A percentile compares a stretch with the other conserved stretches of the same genome.
Conservation (phyloP, 2,329 filamentous ascomycete genomes). For the Hypoxylon sp. region DNA sequence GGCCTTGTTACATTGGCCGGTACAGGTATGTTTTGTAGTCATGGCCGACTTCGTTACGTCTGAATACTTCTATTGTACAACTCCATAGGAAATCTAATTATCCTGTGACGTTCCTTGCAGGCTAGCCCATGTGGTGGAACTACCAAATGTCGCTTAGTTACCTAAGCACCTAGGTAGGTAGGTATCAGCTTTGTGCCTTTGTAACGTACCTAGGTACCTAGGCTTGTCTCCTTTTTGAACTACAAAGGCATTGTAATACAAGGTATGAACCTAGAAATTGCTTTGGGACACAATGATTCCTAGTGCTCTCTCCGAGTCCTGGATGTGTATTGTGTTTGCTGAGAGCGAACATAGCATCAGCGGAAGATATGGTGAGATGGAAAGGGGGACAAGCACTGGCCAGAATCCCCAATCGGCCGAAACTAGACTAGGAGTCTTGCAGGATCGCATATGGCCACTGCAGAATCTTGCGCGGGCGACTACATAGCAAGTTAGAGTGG, state of each 20-base stretch:
- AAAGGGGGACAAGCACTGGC: background rate
- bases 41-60: background rate
- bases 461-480: background rate
- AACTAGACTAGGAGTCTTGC: background rate
- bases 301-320: background rate
- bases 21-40: background rate
- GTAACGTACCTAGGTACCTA: no score
- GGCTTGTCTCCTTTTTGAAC: background rate
- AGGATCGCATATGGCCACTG: slow-evolving; percentile 1
- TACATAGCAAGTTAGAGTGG: background rate
- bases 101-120: background rate
- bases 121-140: background rate
- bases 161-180: background rate
- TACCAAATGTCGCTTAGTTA: background rate
- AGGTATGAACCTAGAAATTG: background rate
- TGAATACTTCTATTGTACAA: background rate
- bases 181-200: background rate
- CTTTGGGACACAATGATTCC: background rate
- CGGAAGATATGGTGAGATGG: background rate
- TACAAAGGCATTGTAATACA: background rate
- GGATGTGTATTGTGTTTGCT: background rate
- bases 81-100: background rate
- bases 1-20: background rate
- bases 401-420: background rate
- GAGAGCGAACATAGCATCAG: background rate